A percentile compares a stretch with the other conserved stretches of the same genome.
These are phyloP conservation scores for Claviceps cyperi DNA, from an alignment of 2,329 filamentous ascomycete species.

Conservation along the genomic window DNA sequence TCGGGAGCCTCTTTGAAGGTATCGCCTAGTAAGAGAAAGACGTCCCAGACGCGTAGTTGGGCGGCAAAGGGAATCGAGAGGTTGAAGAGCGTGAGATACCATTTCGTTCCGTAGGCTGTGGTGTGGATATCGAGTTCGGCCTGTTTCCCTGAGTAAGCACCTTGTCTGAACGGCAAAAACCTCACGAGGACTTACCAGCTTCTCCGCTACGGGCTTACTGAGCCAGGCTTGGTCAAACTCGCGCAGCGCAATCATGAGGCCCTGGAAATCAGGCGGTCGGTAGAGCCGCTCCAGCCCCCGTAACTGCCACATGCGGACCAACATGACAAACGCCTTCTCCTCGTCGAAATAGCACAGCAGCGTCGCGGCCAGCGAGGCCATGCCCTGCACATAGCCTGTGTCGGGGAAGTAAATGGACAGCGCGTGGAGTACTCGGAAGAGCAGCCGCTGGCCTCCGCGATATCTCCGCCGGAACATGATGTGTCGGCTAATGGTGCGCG, in stretches of 20 bases:
- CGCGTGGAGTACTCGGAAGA: conserved; percentile 86
- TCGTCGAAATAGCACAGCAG: conserved; percentile 95
- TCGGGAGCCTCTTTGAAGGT: conserved; percentile 2
- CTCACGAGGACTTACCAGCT: conserved; percentile 47
- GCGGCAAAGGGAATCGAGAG: conserved; percentile 89
- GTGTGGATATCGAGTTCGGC: conserved; percentile 66
- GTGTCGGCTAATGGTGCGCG: conserved; percentile 83
- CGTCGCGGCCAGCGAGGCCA: conserved; percentile 87
- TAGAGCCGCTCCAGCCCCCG: conserved; percentile 79
- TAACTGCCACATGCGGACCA: conserved; percentile 85
- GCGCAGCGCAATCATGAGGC: conserved; percentile 69
- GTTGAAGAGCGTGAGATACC: conserved; percentile 97
- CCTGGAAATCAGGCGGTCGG: conserved; percentile 58
- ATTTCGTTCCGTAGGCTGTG: conserved; percentile 88
- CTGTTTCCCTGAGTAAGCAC: conserved; percentile 23
- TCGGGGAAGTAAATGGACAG: conserved; percentile 83
- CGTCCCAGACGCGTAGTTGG: conserved; percentile 92
- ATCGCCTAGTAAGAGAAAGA: conserved; percentile 79
- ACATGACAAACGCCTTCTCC: conserved; percentile 86
- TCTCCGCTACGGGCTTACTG: conserved; percentile 61
- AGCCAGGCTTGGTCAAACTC: conserved; percentile 84
- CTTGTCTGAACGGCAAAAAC: neutral
- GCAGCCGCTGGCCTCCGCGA: conserved; percentile 74
- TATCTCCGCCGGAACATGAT: conserved; percentile 95
- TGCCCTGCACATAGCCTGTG: conserved; percentile 93